A percentile compares a stretch with the other conserved stretches of the same genome.
phyloP scores from a whole-genome alignment of 345 rosid species.

The Populus alba region DNA sequence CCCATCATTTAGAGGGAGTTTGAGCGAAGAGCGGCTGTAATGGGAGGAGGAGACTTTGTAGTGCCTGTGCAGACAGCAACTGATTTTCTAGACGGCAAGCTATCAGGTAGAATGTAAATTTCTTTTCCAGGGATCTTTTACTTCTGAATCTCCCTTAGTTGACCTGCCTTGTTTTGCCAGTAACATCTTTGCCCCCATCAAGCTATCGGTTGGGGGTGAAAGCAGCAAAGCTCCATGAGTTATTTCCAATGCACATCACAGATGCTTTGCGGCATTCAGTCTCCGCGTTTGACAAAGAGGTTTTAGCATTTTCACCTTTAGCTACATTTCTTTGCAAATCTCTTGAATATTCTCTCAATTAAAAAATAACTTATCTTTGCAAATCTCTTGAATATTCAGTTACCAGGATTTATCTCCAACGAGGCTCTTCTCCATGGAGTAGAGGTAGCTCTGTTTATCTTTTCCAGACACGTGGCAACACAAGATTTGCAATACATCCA shows the following conservation, averaged over 20 bases:
- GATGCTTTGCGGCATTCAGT: conserved; percentile 68
- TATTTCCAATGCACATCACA: conserved; percentile 68
- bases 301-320: conserved; percentile 7
- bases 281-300: conserved; percentile 78
- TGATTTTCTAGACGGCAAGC: conserved; percentile 71
- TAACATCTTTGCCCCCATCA: conserved; percentile 67
- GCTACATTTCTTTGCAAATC: neutral
- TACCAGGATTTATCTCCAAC: conserved; percentile 82
- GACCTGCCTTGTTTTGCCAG: conserved; percentile 43
- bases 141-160: conserved; percentile 2
- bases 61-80: conserved; percentile 86
- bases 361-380: conserved; percentile 3
- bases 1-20: conserved; percentile 65
- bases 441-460: conserved; percentile 50
- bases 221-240: conserved; percentile 75
- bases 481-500: neutral
- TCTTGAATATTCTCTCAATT: neutral
- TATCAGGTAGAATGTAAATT: conserved; percentile 50
- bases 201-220: conserved; percentile 90
- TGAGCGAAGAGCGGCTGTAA: conserved; percentile 75
- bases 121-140: neutral
- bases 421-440: conserved; percentile 94
- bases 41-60: conserved; percentile 85
- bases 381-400: conserved; percentile 40
- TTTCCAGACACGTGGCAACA: neutral